Percentiles rank a stretch among this genome's conserved stretches.
Evolutionary conservation across 306 rosid species (phyloP).

Genomic region (Senna siamea): DNA sequence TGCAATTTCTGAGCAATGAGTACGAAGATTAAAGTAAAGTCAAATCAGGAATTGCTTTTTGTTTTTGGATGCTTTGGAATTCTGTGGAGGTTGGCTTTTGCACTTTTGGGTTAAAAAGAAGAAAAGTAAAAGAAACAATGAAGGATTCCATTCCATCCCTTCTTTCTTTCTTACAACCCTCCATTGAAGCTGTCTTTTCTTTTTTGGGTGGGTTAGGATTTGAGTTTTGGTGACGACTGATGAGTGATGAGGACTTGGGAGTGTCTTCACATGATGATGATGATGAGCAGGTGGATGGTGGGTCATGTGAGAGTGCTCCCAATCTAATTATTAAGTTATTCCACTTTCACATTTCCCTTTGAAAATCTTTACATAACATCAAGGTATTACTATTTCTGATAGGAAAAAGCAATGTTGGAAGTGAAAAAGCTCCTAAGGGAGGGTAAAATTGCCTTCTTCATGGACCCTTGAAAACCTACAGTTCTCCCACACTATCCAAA

Average conservation of each 20-base stretch:
- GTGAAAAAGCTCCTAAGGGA: background rate
- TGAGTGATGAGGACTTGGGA: conserved; percentile 14
- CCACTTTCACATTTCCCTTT: conserved; percentile 15
- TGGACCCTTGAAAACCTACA: background rate
- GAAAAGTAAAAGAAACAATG: conserved; percentile 35
- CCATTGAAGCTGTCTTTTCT: conserved; percentile 33
- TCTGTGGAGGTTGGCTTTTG: conserved; percentile 50
- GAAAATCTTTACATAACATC: conserved; percentile 11
- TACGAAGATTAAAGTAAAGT: conserved; percentile 37
- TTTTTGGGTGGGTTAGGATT: conserved; percentile 33
- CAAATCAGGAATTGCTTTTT: conserved; percentile 47
- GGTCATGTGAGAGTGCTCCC: conserved; percentile 24
- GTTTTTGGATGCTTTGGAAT: conserved; percentile 58
- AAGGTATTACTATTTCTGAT: background rate
- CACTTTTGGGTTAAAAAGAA: conserved; percentile 39
- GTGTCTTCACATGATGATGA: conserved; percentile 27
- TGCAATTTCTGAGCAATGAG: conserved; percentile 36
- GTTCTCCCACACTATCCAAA: background rate
- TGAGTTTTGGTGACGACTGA: background rate
- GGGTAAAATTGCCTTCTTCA: background rate
- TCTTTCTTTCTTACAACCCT: conserved; percentile 28
- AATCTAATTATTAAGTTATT: conserved; percentile 7
- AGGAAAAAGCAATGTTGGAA: background rate
- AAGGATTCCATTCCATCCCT: conserved; percentile 38
- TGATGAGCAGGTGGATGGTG: conserved; percentile 19